Conservation (phyloP, 805 yeast species). For the Teunomyces kruisii region DNA sequence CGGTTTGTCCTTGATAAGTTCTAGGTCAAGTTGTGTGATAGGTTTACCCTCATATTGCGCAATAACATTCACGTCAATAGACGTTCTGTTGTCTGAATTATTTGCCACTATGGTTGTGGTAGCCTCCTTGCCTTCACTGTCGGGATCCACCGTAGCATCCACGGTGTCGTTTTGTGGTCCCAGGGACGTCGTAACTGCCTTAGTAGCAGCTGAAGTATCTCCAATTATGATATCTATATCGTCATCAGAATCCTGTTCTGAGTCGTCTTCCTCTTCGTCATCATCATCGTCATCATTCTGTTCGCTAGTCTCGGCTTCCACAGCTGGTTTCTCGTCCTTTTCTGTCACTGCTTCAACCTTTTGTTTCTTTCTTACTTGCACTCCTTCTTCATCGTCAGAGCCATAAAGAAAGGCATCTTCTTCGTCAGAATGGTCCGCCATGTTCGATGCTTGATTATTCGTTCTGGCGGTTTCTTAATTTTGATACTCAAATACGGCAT, state of each 20-base stretch:
- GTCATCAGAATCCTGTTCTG: slow-evolving; percentile 53
- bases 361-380: slow-evolving; percentile 27
- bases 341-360: slow-evolving; percentile 12
- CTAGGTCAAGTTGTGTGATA: slow-evolving; percentile 75
- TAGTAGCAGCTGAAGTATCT: slow-evolving; percentile 23
- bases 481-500: background rate
- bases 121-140: slow-evolving; percentile 25
- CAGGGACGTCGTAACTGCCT: slow-evolving; percentile 20
- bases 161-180: slow-evolving; percentile 30
- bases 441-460: slow-evolving; percentile 3
- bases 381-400: slow-evolving; percentile 40
- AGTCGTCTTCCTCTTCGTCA: slow-evolving; percentile 45
- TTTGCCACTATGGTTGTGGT: slow-evolving; percentile 37
- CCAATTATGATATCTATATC: slow-evolving; percentile 83
- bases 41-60: slow-evolving; percentile 81
- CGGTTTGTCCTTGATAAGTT: slow-evolving; percentile 87
- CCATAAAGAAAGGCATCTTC: slow-evolving; percentile 72
- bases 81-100: slow-evolving; percentile 36
- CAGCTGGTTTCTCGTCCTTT: slow-evolving; percentile 16
- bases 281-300: slow-evolving; percentile 13
- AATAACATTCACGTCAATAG: slow-evolving; percentile 66
- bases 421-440: slow-evolving; percentile 43
- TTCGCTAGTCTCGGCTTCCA: slow-evolving; percentile 23
- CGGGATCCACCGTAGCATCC: slow-evolving; percentile 24
- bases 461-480: background rate